Conservation (phyloP, 2,329 filamentous ascomycete genomes). For the Ustilaginoidea virens region DNA sequence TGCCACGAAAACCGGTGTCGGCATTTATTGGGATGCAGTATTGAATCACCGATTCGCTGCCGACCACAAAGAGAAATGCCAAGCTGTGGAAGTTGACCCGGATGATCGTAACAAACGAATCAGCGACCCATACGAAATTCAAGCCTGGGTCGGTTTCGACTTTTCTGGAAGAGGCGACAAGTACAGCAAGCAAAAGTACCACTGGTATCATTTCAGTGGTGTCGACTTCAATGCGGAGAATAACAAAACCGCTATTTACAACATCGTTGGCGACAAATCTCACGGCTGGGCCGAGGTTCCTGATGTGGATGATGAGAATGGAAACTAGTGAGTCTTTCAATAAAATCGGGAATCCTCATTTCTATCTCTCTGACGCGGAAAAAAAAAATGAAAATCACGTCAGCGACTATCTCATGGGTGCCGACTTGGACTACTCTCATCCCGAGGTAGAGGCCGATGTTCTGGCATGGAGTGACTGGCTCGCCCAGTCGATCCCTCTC, state of each 20-base stretch:
- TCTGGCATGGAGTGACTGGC: slow-evolving; percentile 52
- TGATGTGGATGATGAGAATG: slow-evolving; percentile 40
- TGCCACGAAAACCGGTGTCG: slow-evolving; percentile 40
- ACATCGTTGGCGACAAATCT: slow-evolving; percentile 41
- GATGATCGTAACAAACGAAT: slow-evolving; percentile 42
- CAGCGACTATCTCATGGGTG: slow-evolving; percentile 57
- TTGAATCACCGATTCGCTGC: slow-evolving; percentile 64
- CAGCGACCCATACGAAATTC: slow-evolving; percentile 45
- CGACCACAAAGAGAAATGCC: slow-evolving; percentile 47
- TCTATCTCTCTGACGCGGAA: not conserved
- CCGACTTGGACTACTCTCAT: slow-evolving; percentile 51
- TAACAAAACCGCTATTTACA: slow-evolving; percentile 50
- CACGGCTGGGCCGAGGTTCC: slow-evolving; percentile 51
- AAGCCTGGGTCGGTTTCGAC: slow-evolving; percentile 55
- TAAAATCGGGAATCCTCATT: too few relatives aligned
- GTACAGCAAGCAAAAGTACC: slow-evolving; percentile 50
- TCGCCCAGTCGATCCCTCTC: slow-evolving; percentile 43
- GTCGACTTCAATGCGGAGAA: slow-evolving; percentile 49
- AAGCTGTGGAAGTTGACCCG: slow-evolving; percentile 47
- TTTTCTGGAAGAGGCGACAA: slow-evolving; percentile 46
- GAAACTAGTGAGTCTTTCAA: slow-evolving; percentile 35
- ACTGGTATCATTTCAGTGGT: slow-evolving; percentile 56
- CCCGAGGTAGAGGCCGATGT: slow-evolving; percentile 49
- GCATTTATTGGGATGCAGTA: slow-evolving; percentile 57
- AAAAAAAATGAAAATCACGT: slow-evolving; percentile 11